Percentiles rank a stretch among this genome's conserved stretches.
These are phyloP conservation scores for Vanrija humicola DNA, from an alignment of 1,284 basidiomycete genomes.

Conservation along the genomic window DNA sequence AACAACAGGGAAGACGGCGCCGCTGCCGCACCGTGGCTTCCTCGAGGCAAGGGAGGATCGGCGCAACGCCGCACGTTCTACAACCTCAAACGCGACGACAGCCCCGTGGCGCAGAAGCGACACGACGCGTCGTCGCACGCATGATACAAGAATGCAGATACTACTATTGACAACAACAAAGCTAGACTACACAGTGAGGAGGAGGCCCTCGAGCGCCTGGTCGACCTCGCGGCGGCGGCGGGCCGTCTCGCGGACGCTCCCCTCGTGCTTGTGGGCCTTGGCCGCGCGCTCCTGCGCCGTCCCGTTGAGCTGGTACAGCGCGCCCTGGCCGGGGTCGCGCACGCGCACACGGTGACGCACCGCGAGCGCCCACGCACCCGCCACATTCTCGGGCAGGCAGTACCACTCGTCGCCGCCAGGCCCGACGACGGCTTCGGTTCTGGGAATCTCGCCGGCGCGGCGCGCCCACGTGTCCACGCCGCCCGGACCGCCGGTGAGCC, in stretches of 20 bases:
- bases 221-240: slow-evolving; percentile 13
- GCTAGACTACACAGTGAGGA: slow-evolving; percentile 4
- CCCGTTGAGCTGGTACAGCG: slow-evolving; percentile 35
- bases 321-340: slow-evolving; percentile 24
- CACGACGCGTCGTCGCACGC: too few species aligned
- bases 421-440: slow-evolving; percentile 3
- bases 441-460: slow-evolving; percentile 37
- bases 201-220: slow-evolving; percentile 23
- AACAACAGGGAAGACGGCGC: too few species aligned
- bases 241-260: slow-evolving; percentile 4
- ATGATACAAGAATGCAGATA: background rate
- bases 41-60: background rate
- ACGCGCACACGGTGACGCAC: slow-evolving; percentile 31
- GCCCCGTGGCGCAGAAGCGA: too few species aligned
- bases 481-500: slow-evolving; percentile 29
- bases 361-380: slow-evolving; percentile 27
- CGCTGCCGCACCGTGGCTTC: too few species aligned
- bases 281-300: slow-evolving; percentile 19
- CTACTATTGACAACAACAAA: background rate
- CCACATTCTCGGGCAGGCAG: slow-evolving; percentile 30
- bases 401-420: slow-evolving; percentile 27
- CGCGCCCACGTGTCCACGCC: slow-evolving; percentile 36
- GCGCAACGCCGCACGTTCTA: background rate
- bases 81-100: too few species aligned
- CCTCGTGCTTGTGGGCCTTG: slow-evolving; percentile 1